Base-by-base conservation (phyloP, 2,329 filamentous ascomycete species). In the Thielaviopsis punctulata region DNA sequence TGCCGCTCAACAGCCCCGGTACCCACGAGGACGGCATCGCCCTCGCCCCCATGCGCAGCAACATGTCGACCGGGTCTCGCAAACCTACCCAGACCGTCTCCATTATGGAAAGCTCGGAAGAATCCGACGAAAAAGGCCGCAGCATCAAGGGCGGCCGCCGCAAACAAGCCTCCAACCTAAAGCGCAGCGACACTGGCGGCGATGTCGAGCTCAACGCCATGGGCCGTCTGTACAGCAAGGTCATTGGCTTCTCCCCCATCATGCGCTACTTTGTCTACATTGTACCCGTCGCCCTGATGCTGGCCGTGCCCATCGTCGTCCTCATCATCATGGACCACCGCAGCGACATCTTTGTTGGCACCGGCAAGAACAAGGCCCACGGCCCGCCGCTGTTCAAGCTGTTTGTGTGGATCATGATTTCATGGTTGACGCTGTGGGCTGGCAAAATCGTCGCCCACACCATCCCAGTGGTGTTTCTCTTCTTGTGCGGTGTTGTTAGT, bases 221-320 rank as follows among this genome's bases (percentile, higher is more conserved):
- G 70, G 82, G 82, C 45, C 72, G 72, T 55, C 61, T 85, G 33
- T 82, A 85, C 65, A 71, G 73, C 60, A 81, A 75, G 62, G 72
- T 86, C 56, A 67, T 84, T 55, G 69, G 71, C 58, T 80, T 80
- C 60, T 81, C 77, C 7, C 69, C 79, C 56, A 60, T 83, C 56
- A 81, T 77, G 3, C 72, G 81, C 46, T 85, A 85, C 61, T 66
- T 83, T 47, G 70, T 85, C 57, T 85, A 84, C 60, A 73, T 85
- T 56, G 65, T 80, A 22, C 82, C 82, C 4, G 67, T 85, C 25
- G 78, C 72, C 45, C 55, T 80, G 15, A 60, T 82, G 23, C 69
- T 86, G 49, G 78, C 78, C 7, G 62, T 79, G 5, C 81, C 81
- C 12, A 68, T 85, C 33, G 67, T 82, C 49, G 67, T 82, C 19